Conservation (phyloP, 768 basidiomycete species). For the Tylopilus subfusipes region DNA sequence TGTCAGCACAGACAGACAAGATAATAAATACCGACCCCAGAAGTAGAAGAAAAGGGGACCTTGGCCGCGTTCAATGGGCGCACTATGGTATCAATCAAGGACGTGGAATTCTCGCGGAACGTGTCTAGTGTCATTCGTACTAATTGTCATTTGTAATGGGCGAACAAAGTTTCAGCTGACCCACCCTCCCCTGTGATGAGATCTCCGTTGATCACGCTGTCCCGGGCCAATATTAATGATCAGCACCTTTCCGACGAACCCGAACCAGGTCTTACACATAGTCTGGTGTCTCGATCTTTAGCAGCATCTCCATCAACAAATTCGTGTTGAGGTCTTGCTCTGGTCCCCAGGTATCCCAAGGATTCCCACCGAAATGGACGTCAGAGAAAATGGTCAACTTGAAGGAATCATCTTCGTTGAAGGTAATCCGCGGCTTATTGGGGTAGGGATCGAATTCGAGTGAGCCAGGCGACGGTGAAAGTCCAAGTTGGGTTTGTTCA, state of each 20-base stretch:
- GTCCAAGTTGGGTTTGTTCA: background rate
- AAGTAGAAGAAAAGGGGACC: slow-evolving; percentile 65
- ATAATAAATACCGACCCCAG: slow-evolving; percentile 49
- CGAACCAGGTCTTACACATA: slow-evolving; percentile 50
- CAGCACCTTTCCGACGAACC: background rate
- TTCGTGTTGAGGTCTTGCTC: slow-evolving; percentile 64
- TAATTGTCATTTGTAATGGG: background rate
- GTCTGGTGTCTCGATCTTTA: slow-evolving; percentile 60
- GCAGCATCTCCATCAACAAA: slow-evolving; percentile 51
- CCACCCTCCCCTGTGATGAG: slow-evolving; percentile 69
- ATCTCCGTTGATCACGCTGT: slow-evolving; percentile 69
- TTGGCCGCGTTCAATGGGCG: slow-evolving; percentile 52
- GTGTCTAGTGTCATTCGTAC: slow-evolving; percentile 54
- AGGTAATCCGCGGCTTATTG: slow-evolving; percentile 49
- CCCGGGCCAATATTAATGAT: slow-evolving; percentile 1
- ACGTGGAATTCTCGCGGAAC: slow-evolving; percentile 63
- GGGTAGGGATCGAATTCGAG: slow-evolving; percentile 40
- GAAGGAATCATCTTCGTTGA: slow-evolving; percentile 58
- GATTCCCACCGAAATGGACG: slow-evolving; percentile 73
- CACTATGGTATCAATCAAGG: slow-evolving; percentile 60
- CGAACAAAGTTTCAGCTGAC: background rate
- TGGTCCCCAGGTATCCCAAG: slow-evolving; percentile 66
- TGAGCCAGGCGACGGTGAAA: background rate
- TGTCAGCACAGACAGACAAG: background rate
- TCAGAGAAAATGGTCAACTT: slow-evolving; percentile 75